phyloP scores from a whole-genome alignment of 2,329 filamentous ascomycete species.

The Aureobasidium pullulans region DNA sequence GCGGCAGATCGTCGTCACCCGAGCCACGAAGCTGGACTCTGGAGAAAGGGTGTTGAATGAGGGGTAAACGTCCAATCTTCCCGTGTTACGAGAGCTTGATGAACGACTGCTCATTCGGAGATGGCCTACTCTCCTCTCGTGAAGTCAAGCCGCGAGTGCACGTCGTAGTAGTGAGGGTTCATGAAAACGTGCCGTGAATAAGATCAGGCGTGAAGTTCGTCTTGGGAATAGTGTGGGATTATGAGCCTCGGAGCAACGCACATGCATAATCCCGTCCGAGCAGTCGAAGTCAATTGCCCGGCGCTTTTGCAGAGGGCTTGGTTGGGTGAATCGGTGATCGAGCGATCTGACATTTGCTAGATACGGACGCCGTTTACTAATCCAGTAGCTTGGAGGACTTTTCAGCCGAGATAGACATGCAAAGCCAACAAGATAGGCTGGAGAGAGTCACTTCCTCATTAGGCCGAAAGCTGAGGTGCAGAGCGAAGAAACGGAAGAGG shows the following conservation, averaged over 20 bases:
- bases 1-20: constrained; percentile 9
- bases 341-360: background rate
- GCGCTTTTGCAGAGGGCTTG: background rate
- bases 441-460: background rate
- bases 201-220: background rate
- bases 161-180: background rate
- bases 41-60: background rate
- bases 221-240: constrained; percentile 8
- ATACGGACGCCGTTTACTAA: background rate
- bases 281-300: constrained; percentile 7
- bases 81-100: background rate
- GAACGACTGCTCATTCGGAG: background rate
- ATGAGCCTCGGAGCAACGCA: background rate
- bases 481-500: background rate
- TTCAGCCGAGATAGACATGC: constrained; percentile 1
- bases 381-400: background rate
- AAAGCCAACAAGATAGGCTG: background rate
- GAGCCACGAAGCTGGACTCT: constrained; percentile 4
- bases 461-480: background rate
- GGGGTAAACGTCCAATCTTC: background rate
- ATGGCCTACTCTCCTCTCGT: background rate
- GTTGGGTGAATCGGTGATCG: background rate
- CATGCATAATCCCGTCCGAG: constrained; percentile 11
- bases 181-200: background rate
- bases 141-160: background rate